A percentile compares a stretch with the other conserved stretches of the same genome.
Evolutionary conservation across 176 grass and related monocot genomes (phyloP).

Genomic region (Hyparrhenia diplandra): DNA sequence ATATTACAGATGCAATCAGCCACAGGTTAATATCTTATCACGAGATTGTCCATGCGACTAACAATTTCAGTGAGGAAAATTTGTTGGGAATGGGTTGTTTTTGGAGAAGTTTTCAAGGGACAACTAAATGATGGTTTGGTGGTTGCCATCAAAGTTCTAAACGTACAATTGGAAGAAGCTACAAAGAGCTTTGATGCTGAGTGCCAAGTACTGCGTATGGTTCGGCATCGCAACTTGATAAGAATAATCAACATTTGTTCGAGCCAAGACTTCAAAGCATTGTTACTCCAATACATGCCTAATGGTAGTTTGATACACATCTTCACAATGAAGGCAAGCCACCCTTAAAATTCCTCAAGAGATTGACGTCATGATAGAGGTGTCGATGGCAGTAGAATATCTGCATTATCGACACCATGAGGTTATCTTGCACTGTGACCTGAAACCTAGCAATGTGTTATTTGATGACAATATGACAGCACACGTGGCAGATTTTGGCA

Average conservation of each 20-base stretch:
- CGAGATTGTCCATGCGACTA: background rate
- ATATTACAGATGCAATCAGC: background rate
- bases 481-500: background rate
- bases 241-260: background rate
- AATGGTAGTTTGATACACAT: background rate
- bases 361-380: background rate
- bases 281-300: background rate
- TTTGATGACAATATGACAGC: background rate
- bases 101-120: background rate
- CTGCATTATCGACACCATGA: background rate
- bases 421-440: background rate
- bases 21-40: background rate
- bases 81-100: background rate
- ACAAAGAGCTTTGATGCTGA: background rate
- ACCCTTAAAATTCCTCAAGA: background rate
- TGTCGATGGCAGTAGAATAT: background rate
- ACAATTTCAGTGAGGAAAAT: background rate
- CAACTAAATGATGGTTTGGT: background rate
- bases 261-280: background rate
- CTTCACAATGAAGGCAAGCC: too few species aligned
- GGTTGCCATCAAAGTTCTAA: background rate
- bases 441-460: slow-evolving; percentile 2
- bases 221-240: background rate
- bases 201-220: background rate
- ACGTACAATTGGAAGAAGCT: background rate